A percentile compares a stretch with the other conserved stretches of the same genome.
These are phyloP conservation scores for Pisolithus marmoratus DNA, from an alignment of 768 basidiomycete genomes.

Conservation along the genomic window DNA sequence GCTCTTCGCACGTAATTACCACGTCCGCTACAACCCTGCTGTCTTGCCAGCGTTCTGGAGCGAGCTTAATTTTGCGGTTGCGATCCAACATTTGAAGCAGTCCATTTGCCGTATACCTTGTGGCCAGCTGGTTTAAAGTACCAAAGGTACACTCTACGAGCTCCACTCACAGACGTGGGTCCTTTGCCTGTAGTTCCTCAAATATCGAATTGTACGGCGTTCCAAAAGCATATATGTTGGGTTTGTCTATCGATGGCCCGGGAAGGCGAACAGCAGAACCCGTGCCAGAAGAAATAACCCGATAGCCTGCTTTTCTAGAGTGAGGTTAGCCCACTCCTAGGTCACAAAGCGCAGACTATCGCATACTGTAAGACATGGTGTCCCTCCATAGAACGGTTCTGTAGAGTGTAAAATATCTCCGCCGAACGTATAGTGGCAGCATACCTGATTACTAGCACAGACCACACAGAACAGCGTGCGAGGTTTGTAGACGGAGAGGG, in stretches of 20 bases:
- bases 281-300: slow-evolving; percentile 91
- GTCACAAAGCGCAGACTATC: not conserved
- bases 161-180: slow-evolving; percentile 67
- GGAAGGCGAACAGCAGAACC: slow-evolving; percentile 96
- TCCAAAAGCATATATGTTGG: slow-evolving; percentile 95
- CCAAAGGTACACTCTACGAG: not conserved
- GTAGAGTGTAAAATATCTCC: slow-evolving; percentile 12
- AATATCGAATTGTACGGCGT: slow-evolving; percentile 97
- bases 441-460: slow-evolving; percentile 97
- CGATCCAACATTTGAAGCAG: slow-evolving; percentile 94
- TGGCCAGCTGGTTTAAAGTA: slow-evolving; percentile 8
- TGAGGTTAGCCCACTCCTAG: slow-evolving; percentile 5
- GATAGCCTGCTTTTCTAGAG: slow-evolving; percentile 79
- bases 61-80: slow-evolving; percentile 84
- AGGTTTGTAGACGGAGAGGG: slow-evolving; percentile 42
- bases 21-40: slow-evolving; percentile 85
- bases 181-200: slow-evolving; percentile 81
- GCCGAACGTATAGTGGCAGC: not conserved
- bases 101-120: slow-evolving; percentile 89
- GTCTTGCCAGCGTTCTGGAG: slow-evolving; percentile 98
- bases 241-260: slow-evolving; percentile 94
- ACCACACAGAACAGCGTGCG: slow-evolving; percentile 94
- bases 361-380: slow-evolving; percentile 86
- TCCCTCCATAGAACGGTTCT: slow-evolving; percentile 99
- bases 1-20: slow-evolving; percentile 98